Evolutionary conservation across 805 yeast genomes (phyloP), one percentile per base, ranked within the genome.

Genomic region (Schwanniomyces pseudopolymorphus): DNA sequence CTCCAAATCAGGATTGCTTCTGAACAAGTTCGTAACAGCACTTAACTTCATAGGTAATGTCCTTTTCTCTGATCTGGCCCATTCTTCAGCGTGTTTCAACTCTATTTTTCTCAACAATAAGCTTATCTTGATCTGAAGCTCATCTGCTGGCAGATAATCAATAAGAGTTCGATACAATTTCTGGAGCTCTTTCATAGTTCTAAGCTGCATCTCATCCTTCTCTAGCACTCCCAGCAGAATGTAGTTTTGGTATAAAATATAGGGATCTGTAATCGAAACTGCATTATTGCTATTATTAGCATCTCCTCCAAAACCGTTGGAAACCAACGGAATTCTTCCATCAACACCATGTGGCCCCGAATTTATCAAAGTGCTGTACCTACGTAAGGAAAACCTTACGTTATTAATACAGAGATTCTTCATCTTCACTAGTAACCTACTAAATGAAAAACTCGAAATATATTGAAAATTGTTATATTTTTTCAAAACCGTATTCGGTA

Each of bases 181-280:
- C 51, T 81, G 90, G 50, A 83, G 77, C 61, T 81, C 85, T 26
- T 77, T 74, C 56, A 83, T 85, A 1, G 79, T 80, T 33, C 88
- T 65, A n/a, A 79, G 64, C 58, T 81, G 91, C n/a, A 69, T 68
- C 19, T 72, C 78, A 55, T 86, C 90, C 21, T 73, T 71, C 42
- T 72, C 64, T 7, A 85, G 61, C 2, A 75, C 46, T 2, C 88
- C 88, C 39, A 70, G 66, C 1, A 67, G 55, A 1, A 84, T 75
- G 44, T 78, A 74, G 49, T 73, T 74, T 49, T 78, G 78, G 54
- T 86, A 85, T 2, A 84, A 53, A 4, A 73, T 50, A 37, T 77
- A 73, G 0, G 91, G 90, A 58, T 85, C 91, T 0, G 90, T 84
- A 24, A 82, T 68, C 4, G 79, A 55, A 35, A 78, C 43, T 2